Conservation (phyloP, 768 basidiomycete species). For the Hysterangium stoloniferum region DNA sequence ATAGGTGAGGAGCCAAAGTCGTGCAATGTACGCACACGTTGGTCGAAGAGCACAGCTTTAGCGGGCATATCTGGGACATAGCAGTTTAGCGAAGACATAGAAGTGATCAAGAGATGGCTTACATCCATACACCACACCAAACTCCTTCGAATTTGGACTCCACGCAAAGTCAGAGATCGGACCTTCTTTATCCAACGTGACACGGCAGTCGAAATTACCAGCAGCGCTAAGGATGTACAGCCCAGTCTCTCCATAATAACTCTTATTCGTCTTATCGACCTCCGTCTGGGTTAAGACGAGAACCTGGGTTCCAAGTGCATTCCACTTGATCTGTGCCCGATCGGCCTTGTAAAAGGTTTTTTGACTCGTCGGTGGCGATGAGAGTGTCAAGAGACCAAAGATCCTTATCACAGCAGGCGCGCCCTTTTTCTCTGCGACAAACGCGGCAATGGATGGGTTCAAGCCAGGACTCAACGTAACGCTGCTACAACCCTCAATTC, state of each 20-base stretch:
- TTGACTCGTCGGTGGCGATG: slow-evolving; percentile 60
- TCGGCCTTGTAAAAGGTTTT: slow-evolving; percentile 98
- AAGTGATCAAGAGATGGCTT: slow-evolving; percentile 35
- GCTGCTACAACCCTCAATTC: slow-evolving; percentile 73
- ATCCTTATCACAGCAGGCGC: slow-evolving; percentile 84
- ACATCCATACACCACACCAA: slow-evolving; percentile 96
- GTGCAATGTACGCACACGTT: slow-evolving; percentile 77
- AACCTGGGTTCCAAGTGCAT: slow-evolving; percentile 85
- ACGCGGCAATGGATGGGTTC: slow-evolving; percentile 86
- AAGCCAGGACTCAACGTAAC: slow-evolving; percentile 74
- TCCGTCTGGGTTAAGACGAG: slow-evolving; percentile 92
- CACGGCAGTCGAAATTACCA: slow-evolving; percentile 89
- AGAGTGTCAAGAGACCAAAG: slow-evolving; percentile 61
- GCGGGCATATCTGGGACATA: slow-evolving; percentile 78
- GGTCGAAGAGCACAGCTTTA: slow-evolving; percentile 86
- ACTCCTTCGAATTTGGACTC: slow-evolving; percentile 96
- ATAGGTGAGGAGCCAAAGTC: slow-evolving; percentile 87
- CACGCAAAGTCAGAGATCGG: slow-evolving; percentile 95
- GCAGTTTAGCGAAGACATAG: slow-evolving; percentile 6
- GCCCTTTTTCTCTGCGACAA: slow-evolving; percentile 94
- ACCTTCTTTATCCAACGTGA: slow-evolving; percentile 89
- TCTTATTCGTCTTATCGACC: slow-evolving; percentile 94
- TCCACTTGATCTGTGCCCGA: slow-evolving; percentile 92
- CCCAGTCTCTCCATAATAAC: slow-evolving; percentile 96
- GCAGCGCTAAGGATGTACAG: slow-evolving; percentile 88